Evolutionary conservation across 1,284 basidiomycete species (phyloP).

Genomic region (Fistulinella cinereoalba): DNA sequence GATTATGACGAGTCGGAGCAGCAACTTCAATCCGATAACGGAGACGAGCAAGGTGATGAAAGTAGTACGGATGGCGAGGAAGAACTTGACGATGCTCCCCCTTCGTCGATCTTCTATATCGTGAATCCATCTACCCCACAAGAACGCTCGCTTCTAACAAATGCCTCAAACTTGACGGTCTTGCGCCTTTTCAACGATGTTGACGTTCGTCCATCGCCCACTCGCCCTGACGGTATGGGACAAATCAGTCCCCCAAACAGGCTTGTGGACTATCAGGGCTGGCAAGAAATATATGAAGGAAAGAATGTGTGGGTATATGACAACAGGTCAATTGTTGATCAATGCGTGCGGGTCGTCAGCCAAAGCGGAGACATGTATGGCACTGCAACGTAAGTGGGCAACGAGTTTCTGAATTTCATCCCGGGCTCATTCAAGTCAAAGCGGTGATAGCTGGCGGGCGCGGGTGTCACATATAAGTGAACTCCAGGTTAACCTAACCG

Average conservation of each 20-base stretch:
- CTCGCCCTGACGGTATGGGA: conserved; percentile 41
- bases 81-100: conserved; percentile 29
- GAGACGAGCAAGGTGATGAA: conserved; percentile 16
- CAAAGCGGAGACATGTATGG: conserved; percentile 63
- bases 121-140: conserved; percentile 44
- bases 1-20: conserved; percentile 20
- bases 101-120: conserved; percentile 48
- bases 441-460: conserved; percentile 77
- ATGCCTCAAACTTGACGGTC: conserved; percentile 60
- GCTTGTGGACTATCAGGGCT: conserved; percentile 59
- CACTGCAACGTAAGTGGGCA: conserved; percentile 62
- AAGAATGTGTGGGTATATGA: conserved; percentile 75
- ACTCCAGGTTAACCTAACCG: conserved; percentile 64
- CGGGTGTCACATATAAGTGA: conserved; percentile 66
- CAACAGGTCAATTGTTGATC: conserved; percentile 57
- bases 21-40: not conserved
- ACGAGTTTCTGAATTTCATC: not conserved
- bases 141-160: conserved; percentile 41
- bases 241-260: conserved; percentile 50
- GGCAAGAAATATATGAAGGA: conserved; percentile 73
- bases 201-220: conserved; percentile 52
- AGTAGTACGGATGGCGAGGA: conserved; percentile 3
- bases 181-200: conserved; percentile 72
- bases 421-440: conserved; percentile 31
- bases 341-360: conserved; percentile 60